Percentiles rank a stretch among this genome's conserved stretches.
Conservation (phyloP, 2,329 filamentous ascomycete species). For the Aspergillus candidus region DNA sequence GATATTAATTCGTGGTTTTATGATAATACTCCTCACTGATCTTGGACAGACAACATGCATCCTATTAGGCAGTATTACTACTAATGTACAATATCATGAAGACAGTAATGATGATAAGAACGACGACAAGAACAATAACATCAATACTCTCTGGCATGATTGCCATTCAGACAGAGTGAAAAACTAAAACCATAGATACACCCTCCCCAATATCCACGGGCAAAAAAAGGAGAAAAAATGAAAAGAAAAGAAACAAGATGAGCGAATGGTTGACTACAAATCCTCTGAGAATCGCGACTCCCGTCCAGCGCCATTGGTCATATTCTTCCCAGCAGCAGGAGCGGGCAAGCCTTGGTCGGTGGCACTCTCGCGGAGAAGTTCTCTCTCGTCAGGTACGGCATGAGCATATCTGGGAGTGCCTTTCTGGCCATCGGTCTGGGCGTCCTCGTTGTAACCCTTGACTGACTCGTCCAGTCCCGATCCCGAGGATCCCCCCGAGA, state of each 20-base stretch:
- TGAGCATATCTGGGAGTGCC: neutral
- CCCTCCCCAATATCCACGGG: neutral
- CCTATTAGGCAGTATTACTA: too few relatives aligned
- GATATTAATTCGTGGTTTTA: too few relatives aligned
- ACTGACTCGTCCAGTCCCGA: slow-evolving; percentile 14
- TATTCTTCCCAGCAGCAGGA: slow-evolving; percentile 19
- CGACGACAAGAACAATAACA: too few relatives aligned
- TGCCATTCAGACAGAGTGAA: too few relatives aligned
- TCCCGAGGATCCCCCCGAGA: slow-evolving; percentile 18
- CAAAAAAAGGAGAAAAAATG: slow-evolving; percentile 2
- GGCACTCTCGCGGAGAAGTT: slow-evolving; percentile 24
- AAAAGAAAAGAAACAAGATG: slow-evolving; percentile 8
- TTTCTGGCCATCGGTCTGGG: slow-evolving; percentile 6
- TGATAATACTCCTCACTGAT: too few relatives aligned
- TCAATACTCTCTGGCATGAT: too few relatives aligned
- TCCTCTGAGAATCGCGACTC: slow-evolving; percentile 36
- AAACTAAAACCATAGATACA: neutral
- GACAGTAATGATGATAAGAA: too few relatives aligned
- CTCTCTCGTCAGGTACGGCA: slow-evolving; percentile 15
- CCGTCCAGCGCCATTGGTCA: slow-evolving; percentile 21
- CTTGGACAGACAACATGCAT: too few relatives aligned
- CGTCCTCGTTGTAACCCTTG: slow-evolving; percentile 1
- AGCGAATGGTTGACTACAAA: slow-evolving; percentile 19
- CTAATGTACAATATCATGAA: too few relatives aligned
- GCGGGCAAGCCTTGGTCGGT: slow-evolving; percentile 25